A percentile compares a stretch with the other conserved stretches of the same genome.
Evolutionary conservation across 257 asterid species (phyloP).

Genomic region (Cynanchum wilfordii): DNA sequence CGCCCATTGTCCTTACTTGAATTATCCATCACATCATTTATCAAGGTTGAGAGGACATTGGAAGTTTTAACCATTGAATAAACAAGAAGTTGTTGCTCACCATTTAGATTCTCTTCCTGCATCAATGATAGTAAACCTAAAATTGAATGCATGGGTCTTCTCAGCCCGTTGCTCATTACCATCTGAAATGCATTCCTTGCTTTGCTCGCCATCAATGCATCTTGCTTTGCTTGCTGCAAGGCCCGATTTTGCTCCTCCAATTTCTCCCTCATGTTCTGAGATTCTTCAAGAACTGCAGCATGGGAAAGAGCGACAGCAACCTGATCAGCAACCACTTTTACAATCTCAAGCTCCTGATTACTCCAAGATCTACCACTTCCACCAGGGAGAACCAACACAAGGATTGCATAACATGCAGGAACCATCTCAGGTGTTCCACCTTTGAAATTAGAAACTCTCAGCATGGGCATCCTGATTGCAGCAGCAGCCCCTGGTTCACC

Average conservation of each 20-base stretch:
- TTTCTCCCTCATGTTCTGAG: constrained; percentile 69
- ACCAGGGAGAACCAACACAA: constrained; percentile 78
- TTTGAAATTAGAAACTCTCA: constrained; percentile 69
- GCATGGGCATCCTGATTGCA: constrained; percentile 95
- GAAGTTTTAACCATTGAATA: constrained; percentile 70
- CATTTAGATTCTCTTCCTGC: constrained; percentile 56
- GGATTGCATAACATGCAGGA: constrained; percentile 79
- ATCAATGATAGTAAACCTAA: constrained; percentile 66
- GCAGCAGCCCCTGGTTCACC: constrained; percentile 71
- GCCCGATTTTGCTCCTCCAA: constrained; percentile 75
- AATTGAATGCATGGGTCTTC: constrained; percentile 92
- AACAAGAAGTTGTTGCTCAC: constrained; percentile 59
- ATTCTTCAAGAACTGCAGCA: constrained; percentile 91
- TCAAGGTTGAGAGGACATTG: constrained; percentile 62
- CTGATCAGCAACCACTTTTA: constrained; percentile 83
- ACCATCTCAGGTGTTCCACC: constrained; percentile 88
- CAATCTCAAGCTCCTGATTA: constrained; percentile 69
- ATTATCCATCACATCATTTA: constrained; percentile 71
- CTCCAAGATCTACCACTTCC: constrained; percentile 66
- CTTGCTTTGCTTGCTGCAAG: constrained; percentile 68
- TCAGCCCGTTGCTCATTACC: constrained; percentile 79
- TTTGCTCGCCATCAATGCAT: constrained; percentile 78
- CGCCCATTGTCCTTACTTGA: constrained; percentile 53
- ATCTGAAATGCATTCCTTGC: constrained; percentile 75
- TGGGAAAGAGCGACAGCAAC: constrained; percentile 96